Percentiles rank a stretch among this genome's conserved stretches.
Conservation (phyloP, 176 grass and related monocot genomes). For the sorghum (Sorghum bicolor) region Sorghum_bicolor_NCBIv3 NC_012878.2:58961001-58961500, state of each 20-base stretch:
- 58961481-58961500: constrained; percentile 92
- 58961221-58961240: constrained; percentile 95
- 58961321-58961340: constrained; percentile 86
- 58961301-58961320: constrained; percentile 94
- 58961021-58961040: constrained; percentile 53
- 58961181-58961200: constrained; percentile 97
- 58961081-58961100: background rate
- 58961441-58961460: constrained; percentile 95
- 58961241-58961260: constrained; percentile 94
- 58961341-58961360: constrained; percentile 97
- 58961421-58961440: constrained; percentile 85
- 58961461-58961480: constrained; percentile 94
- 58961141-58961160: constrained; percentile 68
- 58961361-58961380: constrained; percentile 96
- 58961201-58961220: constrained; percentile 97
- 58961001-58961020: constrained; percentile 97
- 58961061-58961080: constrained; percentile 16
- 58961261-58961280: constrained; percentile 90
- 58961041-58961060: constrained; percentile 22
- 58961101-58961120: constrained; percentile 60
- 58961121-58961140: constrained; percentile 98
- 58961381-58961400: constrained; percentile 96
- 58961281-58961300: constrained; percentile 96
- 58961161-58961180: constrained; percentile 91
- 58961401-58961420: constrained; percentile 95